Conservation (phyloP, 2,329 filamentous ascomycete species). For the Atkinsonella hypoxylon region DNA sequence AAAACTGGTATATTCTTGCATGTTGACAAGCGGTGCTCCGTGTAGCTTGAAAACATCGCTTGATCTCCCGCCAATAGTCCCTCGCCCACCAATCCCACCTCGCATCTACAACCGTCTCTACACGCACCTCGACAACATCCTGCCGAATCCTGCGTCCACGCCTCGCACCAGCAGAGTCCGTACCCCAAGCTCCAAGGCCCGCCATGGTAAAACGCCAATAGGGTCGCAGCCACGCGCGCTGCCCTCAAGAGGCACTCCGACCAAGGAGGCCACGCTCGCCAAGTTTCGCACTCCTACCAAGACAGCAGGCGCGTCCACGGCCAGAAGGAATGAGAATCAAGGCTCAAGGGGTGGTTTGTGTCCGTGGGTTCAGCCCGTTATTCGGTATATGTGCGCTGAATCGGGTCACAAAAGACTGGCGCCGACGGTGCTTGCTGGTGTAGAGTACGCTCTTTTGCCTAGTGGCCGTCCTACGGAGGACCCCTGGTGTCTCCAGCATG, state of each 20-base stretch:
- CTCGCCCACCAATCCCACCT: constrained; percentile 66
- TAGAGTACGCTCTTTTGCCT: constrained; percentile 43
- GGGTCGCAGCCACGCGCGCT: constrained; percentile 19
- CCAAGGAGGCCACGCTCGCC: constrained; percentile 32
- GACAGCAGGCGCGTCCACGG: constrained; percentile 28
- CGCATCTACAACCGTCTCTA: constrained; percentile 77
- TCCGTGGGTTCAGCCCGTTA: constrained; percentile 56
- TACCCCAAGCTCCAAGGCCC: constrained; percentile 22
- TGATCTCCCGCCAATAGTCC: constrained; percentile 64
- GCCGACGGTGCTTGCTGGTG: constrained; percentile 63
- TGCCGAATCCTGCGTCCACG: constrained; percentile 34
- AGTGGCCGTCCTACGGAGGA: constrained; percentile 33
- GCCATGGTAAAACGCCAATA: constrained; percentile 14
- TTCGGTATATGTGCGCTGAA: constrained; percentile 50
- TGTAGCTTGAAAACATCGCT: constrained; percentile 60
- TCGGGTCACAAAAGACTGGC: constrained; percentile 50
- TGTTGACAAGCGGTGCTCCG: not conserved
- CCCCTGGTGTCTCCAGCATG: constrained; percentile 34
- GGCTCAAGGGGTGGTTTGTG: constrained; percentile 30
- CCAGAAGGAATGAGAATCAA: constrained; percentile 16
- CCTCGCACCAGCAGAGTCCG: constrained; percentile 19
- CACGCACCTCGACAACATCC: constrained; percentile 61
- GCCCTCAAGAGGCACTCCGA: constrained; percentile 32
- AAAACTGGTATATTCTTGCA: not conserved
- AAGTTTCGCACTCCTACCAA: constrained; percentile 27